These are phyloP conservation scores for Cryptococcus sp. DNA, from an alignment of 1,284 basidiomycete species.

Conservation along the genomic window DNA sequence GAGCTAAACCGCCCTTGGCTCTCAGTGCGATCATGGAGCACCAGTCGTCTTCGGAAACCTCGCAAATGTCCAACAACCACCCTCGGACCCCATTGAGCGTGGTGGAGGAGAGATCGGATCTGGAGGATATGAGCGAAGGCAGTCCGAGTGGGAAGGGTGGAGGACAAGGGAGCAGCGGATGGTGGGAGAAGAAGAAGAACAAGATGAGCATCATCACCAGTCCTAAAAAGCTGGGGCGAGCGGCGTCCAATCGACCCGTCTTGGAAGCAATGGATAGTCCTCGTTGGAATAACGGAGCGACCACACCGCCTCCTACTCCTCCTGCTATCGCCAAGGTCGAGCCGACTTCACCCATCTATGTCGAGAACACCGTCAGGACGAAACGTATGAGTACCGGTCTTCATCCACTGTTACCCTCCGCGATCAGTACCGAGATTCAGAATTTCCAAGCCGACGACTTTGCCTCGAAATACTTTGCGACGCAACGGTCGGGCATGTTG, in stretches of 20 bases:
- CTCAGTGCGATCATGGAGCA: neutral
- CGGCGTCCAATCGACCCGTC: no score
- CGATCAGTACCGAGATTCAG: slow-evolving; percentile 72
- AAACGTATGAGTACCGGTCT: slow-evolving; percentile 57
- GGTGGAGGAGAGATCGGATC: slow-evolving; percentile 16
- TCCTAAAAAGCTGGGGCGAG: slow-evolving; percentile 4
- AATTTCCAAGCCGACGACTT: slow-evolving; percentile 77
- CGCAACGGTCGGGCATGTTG: slow-evolving; percentile 70
- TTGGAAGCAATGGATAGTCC: no score
- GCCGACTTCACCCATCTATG: slow-evolving; percentile 65
- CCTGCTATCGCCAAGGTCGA: slow-evolving; percentile 57
- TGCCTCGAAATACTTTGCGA: slow-evolving; percentile 81
- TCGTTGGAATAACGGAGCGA: no score
- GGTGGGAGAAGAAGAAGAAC: slow-evolving; percentile 20
- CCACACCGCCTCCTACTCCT: no score
- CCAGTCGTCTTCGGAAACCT: no score
- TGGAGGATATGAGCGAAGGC: slow-evolving; percentile 17
- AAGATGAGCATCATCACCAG: slow-evolving; percentile 8
- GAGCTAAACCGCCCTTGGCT: neutral
- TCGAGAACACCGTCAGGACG: slow-evolving; percentile 47
- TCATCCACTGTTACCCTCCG: slow-evolving; percentile 65
- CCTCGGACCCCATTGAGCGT: slow-evolving; percentile 4
- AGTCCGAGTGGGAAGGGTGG: no score
- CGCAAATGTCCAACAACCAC: no score
- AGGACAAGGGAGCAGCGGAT: slow-evolving; percentile 3